Percentiles rank a stretch among this genome's conserved stretches.
phyloP scores from a whole-genome alignment of 495 filamentous ascomycete species.

The Neurospora discreta region DNA sequence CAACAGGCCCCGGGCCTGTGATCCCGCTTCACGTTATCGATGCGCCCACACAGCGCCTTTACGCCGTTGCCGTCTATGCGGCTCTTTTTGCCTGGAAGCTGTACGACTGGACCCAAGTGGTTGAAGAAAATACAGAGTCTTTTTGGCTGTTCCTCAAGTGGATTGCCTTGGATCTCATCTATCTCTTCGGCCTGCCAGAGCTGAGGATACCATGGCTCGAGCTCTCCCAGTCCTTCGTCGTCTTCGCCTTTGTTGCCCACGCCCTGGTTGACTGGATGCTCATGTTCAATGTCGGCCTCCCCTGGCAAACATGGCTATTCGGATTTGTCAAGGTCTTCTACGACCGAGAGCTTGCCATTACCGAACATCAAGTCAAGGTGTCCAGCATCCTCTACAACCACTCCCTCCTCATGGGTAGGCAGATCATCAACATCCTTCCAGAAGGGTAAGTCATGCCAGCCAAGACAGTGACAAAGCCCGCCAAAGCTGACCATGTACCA shows the following conservation, averaged over 20 bases:
- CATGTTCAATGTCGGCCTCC: conserved; percentile 84
- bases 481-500: conserved; percentile 22
- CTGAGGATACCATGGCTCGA: conserved; percentile 93
- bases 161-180: conserved; percentile 69
- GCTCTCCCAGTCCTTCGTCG: conserved; percentile 62
- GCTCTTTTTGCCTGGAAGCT: conserved; percentile 65
- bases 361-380: conserved; percentile 78
- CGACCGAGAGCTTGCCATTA: conserved; percentile 82
- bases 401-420: conserved; percentile 85
- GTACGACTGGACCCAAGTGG: conserved; percentile 67
- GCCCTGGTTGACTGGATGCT: conserved; percentile 64
- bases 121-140: conserved; percentile 66
- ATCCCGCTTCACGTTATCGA: conserved; percentile 69
- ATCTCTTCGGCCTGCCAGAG: conserved; percentile 73
- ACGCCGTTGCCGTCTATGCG: conserved; percentile 65
- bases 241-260: conserved; percentile 55
- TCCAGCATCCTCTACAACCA: conserved; percentile 77
- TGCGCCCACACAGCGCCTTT: conserved; percentile 78
- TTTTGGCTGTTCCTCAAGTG: conserved; percentile 90
- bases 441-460: conserved; percentile 56
- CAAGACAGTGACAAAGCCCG: neutral
- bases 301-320: conserved; percentile 52
- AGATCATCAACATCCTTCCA: conserved; percentile 92
- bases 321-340: conserved; percentile 65
- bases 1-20: conserved; percentile 40